Conservation (phyloP, 2,329 filamentous ascomycete species). For the Penicillium sp. region DNA sequence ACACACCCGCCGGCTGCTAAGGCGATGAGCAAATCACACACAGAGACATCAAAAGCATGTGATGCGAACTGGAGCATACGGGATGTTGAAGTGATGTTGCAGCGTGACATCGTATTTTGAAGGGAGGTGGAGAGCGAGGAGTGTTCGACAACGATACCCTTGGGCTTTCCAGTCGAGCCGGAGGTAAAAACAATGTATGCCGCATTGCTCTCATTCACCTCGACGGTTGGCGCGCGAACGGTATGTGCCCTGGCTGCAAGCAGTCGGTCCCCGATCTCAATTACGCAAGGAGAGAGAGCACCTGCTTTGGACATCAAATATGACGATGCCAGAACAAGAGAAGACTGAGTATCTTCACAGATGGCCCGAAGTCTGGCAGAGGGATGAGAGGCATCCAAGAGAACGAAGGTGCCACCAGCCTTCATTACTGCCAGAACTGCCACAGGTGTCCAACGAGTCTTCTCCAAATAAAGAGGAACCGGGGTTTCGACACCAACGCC, state of each 20-base stretch:
- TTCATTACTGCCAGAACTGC: not conserved
- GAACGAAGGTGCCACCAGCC: not conserved
- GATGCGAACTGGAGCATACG: not conserved
- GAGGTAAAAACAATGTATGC: constrained; percentile 38
- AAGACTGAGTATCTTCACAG: constrained; percentile 9
- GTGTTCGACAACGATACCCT: constrained; percentile 38
- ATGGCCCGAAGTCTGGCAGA: not conserved
- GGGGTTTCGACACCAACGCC: not conserved
- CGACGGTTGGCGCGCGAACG: not conserved
- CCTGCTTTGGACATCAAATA: not conserved
- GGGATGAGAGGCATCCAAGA: not conserved
- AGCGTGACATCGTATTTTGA: not conserved
- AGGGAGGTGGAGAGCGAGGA: not conserved
- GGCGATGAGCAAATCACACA: not conserved
- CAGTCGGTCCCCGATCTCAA: not conserved
- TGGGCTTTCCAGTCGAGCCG: constrained; percentile 47
- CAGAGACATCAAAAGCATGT: not conserved
- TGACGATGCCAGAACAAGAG: not conserved
- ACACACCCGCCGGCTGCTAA: not conserved
- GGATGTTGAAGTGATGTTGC: not conserved
- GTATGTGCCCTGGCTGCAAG: not conserved
- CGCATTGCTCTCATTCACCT: not conserved
- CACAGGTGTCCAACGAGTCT: not conserved
- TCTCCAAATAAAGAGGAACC: not conserved
- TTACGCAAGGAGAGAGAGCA: not conserved